These are phyloP conservation scores for Septoria linicola DNA, from an alignment of 2,329 filamentous ascomycete genomes.

Conservation along the genomic window DNA sequence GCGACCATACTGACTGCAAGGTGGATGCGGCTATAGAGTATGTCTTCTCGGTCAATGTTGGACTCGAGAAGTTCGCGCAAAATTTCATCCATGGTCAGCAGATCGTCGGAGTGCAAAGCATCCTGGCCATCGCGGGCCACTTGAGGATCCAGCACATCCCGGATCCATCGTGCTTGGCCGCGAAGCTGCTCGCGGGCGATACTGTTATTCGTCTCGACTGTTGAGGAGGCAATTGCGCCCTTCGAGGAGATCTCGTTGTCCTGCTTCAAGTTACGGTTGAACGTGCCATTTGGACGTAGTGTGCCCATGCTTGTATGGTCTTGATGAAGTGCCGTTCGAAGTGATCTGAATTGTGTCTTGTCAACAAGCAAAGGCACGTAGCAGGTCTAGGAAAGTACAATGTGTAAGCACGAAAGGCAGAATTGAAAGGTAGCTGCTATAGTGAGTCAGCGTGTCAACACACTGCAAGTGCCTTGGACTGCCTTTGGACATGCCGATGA, in stretches of 20 bases:
- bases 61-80: conserved; percentile 35
- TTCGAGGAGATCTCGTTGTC: conserved; percentile 1
- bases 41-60: conserved; percentile 36
- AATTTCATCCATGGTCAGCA: conserved; percentile 46
- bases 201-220: too few species aligned
- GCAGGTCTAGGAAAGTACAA: too few species aligned
- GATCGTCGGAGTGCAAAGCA: conserved; percentile 44
- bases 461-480: too few species aligned
- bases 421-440: too few species aligned
- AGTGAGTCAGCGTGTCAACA: too few species aligned
- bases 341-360: too few species aligned
- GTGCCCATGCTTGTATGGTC: too few species aligned
- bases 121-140: conserved; percentile 49
- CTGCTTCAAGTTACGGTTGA: not conserved
- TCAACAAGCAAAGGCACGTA: too few species aligned
- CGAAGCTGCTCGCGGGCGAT: conserved; percentile 32
- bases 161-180: conserved; percentile 46
- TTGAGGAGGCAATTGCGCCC: not conserved
- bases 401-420: too few species aligned
- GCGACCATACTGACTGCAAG: conserved; percentile 45
- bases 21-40: conserved; percentile 49
- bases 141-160: conserved; percentile 48
- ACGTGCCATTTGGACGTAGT: not conserved
- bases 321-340: too few species aligned
- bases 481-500: too few species aligned